Percentiles rank a stretch among this genome's conserved stretches.
These are phyloP conservation scores for Boletus nobilissimus DNA, from an alignment of 1,284 basidiomycete species.

Conservation along the genomic window DNA sequence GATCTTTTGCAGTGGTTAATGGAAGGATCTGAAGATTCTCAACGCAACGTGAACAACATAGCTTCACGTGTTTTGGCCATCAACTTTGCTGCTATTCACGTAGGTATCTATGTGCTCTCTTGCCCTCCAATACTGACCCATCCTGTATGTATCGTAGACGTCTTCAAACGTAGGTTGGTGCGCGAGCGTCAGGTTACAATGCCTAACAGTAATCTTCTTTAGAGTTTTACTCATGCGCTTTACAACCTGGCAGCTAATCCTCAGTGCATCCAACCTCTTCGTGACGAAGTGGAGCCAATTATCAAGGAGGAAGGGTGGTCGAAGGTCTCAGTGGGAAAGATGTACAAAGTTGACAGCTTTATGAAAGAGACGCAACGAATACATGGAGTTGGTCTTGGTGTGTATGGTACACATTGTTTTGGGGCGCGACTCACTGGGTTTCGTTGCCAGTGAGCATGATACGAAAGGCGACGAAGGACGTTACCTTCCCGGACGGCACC, in stretches of 20 bases:
- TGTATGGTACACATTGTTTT: slow-evolving; percentile 15
- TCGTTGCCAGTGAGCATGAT: slow-evolving; percentile 43
- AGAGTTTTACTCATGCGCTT: slow-evolving; percentile 51
- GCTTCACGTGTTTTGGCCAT: slow-evolving; percentile 47
- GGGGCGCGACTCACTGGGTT: background rate
- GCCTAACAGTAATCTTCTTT: background rate
- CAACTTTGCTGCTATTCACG: slow-evolving; percentile 57
- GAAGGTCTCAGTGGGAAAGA: slow-evolving; percentile 51
- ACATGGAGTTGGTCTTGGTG: slow-evolving; percentile 44
- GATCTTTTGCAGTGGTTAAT: slow-evolving; percentile 59
- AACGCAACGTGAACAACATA: slow-evolving; percentile 45
- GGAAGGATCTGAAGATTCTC: slow-evolving; percentile 47
- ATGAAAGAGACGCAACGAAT: slow-evolving; percentile 55
- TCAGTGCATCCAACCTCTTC: slow-evolving; percentile 50
- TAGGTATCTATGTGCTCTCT: slow-evolving; percentile 2
- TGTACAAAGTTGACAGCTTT: slow-evolving; percentile 59
- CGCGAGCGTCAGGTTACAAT: background rate
- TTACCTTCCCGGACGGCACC: slow-evolving; percentile 54
- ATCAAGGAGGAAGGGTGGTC: slow-evolving; percentile 56
- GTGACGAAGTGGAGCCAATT: slow-evolving; percentile 55
- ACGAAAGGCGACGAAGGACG: slow-evolving; percentile 49
- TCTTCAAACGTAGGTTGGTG: slow-evolving; percentile 14
- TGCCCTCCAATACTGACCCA: background rate
- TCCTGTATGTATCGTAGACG: slow-evolving; percentile 9
- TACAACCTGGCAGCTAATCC: slow-evolving; percentile 52